Conservation (phyloP, 345 rosid genomes). For the Diplotaxis tenuifolia region DNA sequence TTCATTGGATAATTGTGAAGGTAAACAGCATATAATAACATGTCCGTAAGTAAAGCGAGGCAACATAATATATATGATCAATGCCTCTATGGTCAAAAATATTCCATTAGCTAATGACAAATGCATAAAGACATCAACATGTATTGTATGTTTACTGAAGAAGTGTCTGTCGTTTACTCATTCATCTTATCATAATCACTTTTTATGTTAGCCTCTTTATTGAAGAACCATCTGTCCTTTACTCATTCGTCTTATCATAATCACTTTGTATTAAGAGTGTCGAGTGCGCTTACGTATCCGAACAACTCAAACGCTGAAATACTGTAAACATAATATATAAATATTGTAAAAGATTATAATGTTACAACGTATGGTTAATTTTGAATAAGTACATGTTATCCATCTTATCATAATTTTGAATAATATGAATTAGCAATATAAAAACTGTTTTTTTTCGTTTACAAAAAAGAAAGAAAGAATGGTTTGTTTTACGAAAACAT, state of each 20-base stretch:
- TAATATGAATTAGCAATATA: background rate
- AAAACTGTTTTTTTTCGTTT: no score
- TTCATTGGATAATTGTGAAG: background rate
- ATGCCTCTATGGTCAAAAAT: background rate
- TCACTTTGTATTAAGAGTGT: background rate
- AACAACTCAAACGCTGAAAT: constrained; percentile 4
- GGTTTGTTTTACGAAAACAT: background rate
- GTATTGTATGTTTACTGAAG: background rate
- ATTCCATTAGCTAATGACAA: constrained; percentile 19
- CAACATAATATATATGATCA: background rate
- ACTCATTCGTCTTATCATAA: background rate
- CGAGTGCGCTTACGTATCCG: background rate
- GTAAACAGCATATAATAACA: background rate
- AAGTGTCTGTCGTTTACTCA: constrained; percentile 14
- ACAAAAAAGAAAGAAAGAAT: no score
- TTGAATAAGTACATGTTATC: background rate
- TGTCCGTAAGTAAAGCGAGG: background rate
- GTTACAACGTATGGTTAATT: background rate
- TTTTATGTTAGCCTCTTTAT: background rate
- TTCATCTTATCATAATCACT: background rate
- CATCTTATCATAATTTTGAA: background rate
- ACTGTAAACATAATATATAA: background rate
- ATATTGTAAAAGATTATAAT: background rate
- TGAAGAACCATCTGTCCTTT: constrained; percentile 11
- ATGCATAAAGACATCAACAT: background rate